Percentiles rank a stretch among this genome's conserved stretches.
Evolutionary conservation across 2,329 filamentous ascomycete genomes (phyloP).

Genomic region (Metarhizium rileyi): DNA sequence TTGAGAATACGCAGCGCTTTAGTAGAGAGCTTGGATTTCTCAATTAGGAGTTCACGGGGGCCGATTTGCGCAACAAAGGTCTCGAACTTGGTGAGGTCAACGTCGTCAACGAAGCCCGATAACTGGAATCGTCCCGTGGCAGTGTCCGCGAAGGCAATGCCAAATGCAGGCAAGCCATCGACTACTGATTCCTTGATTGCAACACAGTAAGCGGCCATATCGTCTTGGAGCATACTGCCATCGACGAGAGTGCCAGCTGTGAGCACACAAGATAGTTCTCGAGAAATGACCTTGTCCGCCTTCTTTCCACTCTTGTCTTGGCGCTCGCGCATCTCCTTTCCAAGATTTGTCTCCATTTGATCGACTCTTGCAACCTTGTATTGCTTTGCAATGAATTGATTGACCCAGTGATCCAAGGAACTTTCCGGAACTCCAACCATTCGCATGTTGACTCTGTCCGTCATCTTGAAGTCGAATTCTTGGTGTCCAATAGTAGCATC

Average conservation of each 20-base stretch:
- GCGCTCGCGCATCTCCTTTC: constrained; percentile 97
- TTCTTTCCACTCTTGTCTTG: constrained; percentile 57
- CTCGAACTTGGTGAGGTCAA: constrained; percentile 92
- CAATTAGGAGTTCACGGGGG: constrained; percentile 79
- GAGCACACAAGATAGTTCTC: constrained; percentile 83
- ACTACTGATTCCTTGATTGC: constrained; percentile 78
- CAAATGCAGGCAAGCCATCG: constrained; percentile 72
- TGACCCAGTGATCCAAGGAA: constrained; percentile 93
- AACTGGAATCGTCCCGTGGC: constrained; percentile 92
- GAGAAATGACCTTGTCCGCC: constrained; percentile 84
- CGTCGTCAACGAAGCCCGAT: constrained; percentile 86
- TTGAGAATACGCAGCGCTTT: constrained; percentile 89
- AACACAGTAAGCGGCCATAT: constrained; percentile 94
- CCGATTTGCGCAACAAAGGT: constrained; percentile 89
- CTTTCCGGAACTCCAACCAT: constrained; percentile 98
- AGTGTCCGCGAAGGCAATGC: constrained; percentile 88
- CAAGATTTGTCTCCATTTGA: constrained; percentile 90
- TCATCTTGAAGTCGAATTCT: constrained; percentile 94
- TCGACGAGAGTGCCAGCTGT: constrained; percentile 92
- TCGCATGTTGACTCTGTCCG: constrained; percentile 96
- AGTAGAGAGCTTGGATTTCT: constrained; percentile 78
- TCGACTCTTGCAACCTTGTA: constrained; percentile 96
- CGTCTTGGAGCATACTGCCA: constrained; percentile 91
- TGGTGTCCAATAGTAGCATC: constrained; percentile 95
- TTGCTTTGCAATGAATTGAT: constrained; percentile 95